Evolutionary conservation across 495 filamentous ascomycete species (phyloP).

Genomic region (Podospora bellae-mahoneyi): DNA sequence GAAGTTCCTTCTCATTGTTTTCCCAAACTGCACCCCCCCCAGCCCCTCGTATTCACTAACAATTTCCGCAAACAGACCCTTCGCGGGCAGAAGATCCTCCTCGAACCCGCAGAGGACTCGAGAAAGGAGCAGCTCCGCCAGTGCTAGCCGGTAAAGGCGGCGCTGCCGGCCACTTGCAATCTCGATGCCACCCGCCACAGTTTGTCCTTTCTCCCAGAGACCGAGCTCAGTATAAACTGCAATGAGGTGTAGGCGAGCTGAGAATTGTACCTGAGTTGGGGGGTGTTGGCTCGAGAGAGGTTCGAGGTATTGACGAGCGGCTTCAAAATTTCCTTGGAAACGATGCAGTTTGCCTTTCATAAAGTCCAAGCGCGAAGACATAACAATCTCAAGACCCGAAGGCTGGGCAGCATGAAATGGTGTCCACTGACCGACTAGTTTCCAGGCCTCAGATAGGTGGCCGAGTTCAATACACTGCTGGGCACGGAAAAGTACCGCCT

Average conservation of each 20-base stretch:
- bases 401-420: background rate
- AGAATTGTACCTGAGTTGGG: background rate
- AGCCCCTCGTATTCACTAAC: background rate
- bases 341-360: conserved; percentile 1
- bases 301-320: background rate
- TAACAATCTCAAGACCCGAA: background rate
- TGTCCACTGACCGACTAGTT: background rate
- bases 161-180: background rate
- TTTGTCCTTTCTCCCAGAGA: background rate
- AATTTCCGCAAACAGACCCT: background rate
- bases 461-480: background rate
- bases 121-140: background rate
- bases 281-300: background rate
- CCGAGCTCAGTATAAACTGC: background rate
- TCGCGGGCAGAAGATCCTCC: background rate
- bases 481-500: background rate
- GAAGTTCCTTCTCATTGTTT: conserved; percentile 3
- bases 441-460: background rate
- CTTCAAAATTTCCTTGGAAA: background rate
- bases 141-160: background rate
- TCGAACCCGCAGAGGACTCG: background rate
- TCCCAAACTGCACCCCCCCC: background rate
- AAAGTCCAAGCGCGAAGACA: background rate
- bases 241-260: background rate
- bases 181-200: background rate